phyloP scores from a whole-genome alignment of 768 basidiomycete species.

The Boletus insuetus region DNA sequence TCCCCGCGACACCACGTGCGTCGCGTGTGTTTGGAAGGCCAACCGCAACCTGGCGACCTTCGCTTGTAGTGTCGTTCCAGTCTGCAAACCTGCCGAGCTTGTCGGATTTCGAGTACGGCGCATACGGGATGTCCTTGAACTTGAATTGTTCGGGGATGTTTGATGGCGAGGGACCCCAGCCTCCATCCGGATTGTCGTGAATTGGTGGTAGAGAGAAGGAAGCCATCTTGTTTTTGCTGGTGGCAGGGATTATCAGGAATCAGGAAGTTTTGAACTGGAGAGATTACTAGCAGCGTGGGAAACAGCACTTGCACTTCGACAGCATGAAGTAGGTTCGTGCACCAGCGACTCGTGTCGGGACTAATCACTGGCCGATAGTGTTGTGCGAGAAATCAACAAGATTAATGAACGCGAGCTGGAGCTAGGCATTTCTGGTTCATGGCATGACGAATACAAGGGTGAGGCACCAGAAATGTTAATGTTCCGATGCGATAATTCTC shows the following conservation, averaged over 20 bases:
- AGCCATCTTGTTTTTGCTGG: constrained; percentile 44
- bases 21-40: constrained; percentile 47
- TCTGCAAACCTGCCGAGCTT: constrained; percentile 97
- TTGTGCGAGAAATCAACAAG: constrained; percentile 88
- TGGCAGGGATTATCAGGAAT: constrained; percentile 19
- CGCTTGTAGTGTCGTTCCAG: constrained; percentile 82
- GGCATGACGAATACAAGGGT: constrained; percentile 97
- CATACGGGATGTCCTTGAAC: constrained; percentile 98
- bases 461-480: not conserved
- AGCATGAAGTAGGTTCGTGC: constrained; percentile 66
- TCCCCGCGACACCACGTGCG: constrained; percentile 49
- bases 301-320: constrained; percentile 18
- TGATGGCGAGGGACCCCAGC: constrained; percentile 85
- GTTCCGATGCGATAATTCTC: not conserved
- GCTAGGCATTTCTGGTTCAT: constrained; percentile 69
- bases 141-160: constrained; percentile 90
- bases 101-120: constrained; percentile 98
- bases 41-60: constrained; percentile 55
- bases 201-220: constrained; percentile 87
- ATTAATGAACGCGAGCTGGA: constrained; percentile 92
- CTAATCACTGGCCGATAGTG: constrained; percentile 45
- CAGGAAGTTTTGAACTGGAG: constrained; percentile 11
- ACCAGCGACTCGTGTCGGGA: not conserved
- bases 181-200: constrained; percentile 88
- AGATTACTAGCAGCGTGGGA: constrained; percentile 19